Base-by-base conservation (phyloP, 2,329 filamentous ascomycete species). In the Microcyclospora pomicola region DNA sequence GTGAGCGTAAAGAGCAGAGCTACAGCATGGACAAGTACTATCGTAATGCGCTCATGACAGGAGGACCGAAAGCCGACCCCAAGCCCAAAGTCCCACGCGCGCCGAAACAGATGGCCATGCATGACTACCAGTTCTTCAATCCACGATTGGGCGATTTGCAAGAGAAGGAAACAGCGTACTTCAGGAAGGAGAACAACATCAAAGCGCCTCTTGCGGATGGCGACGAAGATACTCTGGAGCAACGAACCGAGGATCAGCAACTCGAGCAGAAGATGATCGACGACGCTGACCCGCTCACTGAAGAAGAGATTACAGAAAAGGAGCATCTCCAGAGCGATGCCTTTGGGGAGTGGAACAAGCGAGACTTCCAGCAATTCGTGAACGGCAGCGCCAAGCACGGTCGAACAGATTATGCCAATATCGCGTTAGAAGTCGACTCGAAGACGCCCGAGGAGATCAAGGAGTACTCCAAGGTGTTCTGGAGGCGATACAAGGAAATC, bases 1-100 rank as follows among this genome's bases (percentile, higher is more conserved):
- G 91, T 61, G 92, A 98, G 65, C 83, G 91, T 53, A 98, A 96
- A 61, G 88, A 96, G 56, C 86, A 95, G 58, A 86, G 85, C 5
- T 98, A 98, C 59, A 95, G 88, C 0, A 94, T 98, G 67, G 92
- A 98, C 59, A 93, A 95, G 61, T 98, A 98, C 65, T 98, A 96
- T 64, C 81, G 88, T 48, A 80, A 92, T 52, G 84, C 86, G 9
- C 73, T 98, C 54, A 82, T 82, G 51, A 91, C 83, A 37, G 77
- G 85, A 60, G 76, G 80, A 28, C 73, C 78, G 33, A 80, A 77
- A 15, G 78, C 84, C 30, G 86, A 95, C 44, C 73, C 82, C 16
- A 95, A 95, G 60, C 87, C 88, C 7, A 94, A 94, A 63, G 84
- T 91, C 14, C 92, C 91, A n/a, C 78, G 87, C 39, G 85, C 91